Percentiles rank a stretch among this genome's conserved stretches.
Evolutionary conservation across 352 stramenopile species (phyloP).

Genomic region (Globisporangium polare): DNA sequence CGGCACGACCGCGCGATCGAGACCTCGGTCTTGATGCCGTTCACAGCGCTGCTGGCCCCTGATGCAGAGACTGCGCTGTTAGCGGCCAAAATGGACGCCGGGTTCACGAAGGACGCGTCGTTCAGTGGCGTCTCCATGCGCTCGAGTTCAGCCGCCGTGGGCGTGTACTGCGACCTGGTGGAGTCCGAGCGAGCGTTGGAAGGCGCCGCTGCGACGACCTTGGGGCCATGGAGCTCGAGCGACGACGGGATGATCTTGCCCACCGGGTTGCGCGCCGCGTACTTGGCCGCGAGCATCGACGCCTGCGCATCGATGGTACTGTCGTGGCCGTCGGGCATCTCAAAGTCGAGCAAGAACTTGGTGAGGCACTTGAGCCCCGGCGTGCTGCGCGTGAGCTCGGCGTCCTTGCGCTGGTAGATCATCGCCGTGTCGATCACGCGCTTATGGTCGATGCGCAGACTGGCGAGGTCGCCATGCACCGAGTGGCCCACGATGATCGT

Average conservation of each 20-base stretch:
- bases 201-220: conserved; percentile 14
- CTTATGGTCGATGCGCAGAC: conserved; percentile 67
- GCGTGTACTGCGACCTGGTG: conserved; percentile 35
- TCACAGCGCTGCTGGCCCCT: not conserved
- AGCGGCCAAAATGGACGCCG: conserved; percentile 10
- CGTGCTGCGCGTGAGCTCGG: conserved; percentile 29
- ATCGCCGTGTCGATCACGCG: conserved; percentile 83
- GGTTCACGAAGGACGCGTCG: conserved; percentile 23
- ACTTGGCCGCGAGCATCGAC: conserved; percentile 84
- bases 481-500: conserved; percentile 85
- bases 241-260: conserved; percentile 67
- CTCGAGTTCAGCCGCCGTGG: conserved; percentile 35
- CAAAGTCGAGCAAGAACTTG: conserved; percentile 75
- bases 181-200: conserved; percentile 16
- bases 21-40: conserved; percentile 20
- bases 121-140: conserved; percentile 18
- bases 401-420: conserved; percentile 65
- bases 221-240: conserved; percentile 57
- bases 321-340: conserved; percentile 84
- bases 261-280: conserved; percentile 46
- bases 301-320: conserved; percentile 84
- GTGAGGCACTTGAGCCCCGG: conserved; percentile 74
- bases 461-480: conserved; percentile 69
- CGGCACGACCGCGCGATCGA: conserved; percentile 57
- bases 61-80: not conserved